A percentile compares a stretch with the other conserved stretches of the same genome.
Evolutionary conservation across 495 filamentous ascomycete species (phyloP).

Genomic region (Neurospora sp.): DNA sequence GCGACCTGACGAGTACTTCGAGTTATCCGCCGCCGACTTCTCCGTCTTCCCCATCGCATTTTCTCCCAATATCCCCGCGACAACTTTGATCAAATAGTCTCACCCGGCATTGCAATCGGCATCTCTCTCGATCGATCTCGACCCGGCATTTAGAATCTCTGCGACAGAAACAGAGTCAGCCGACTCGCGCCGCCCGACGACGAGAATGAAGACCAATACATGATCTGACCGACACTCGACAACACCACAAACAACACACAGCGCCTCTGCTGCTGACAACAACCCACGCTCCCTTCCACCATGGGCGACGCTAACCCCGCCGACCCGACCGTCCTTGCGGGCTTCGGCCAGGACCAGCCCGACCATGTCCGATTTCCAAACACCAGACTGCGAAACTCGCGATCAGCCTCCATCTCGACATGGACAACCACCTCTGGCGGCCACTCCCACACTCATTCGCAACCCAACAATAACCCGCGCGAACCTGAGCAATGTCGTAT

Average conservation of each 20-base stretch:
- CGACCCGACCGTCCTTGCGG: conserved; percentile 4
- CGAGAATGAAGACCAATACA: not conserved
- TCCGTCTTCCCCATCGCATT: not conserved
- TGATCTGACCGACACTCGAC: not conserved
- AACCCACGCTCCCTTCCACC: not conserved
- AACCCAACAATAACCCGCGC: conserved; percentile 12
- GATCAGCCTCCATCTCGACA: not conserved
- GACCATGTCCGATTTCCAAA: conserved; percentile 19
- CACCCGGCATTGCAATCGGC: not conserved
- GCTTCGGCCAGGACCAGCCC: not conserved
- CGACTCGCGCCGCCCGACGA: not conserved
- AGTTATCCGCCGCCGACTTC: not conserved
- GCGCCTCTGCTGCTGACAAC: conserved; percentile 1
- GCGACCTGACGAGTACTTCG: not conserved
- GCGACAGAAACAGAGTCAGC: not conserved
- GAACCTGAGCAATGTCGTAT: conserved; percentile 86
- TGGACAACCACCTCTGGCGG: not conserved
- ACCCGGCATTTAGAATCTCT: not conserved
- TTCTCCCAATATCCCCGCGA: not conserved
- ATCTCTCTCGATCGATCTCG: not conserved
- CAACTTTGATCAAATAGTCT: not conserved
- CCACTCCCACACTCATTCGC: conserved; percentile 4
- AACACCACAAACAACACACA: not conserved
- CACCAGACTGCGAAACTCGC: conserved; percentile 12
- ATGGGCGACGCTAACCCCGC: conserved; percentile 8